Conservation (phyloP, 371 early-diverging fungal species). For the Smittium culicis region DNA sequence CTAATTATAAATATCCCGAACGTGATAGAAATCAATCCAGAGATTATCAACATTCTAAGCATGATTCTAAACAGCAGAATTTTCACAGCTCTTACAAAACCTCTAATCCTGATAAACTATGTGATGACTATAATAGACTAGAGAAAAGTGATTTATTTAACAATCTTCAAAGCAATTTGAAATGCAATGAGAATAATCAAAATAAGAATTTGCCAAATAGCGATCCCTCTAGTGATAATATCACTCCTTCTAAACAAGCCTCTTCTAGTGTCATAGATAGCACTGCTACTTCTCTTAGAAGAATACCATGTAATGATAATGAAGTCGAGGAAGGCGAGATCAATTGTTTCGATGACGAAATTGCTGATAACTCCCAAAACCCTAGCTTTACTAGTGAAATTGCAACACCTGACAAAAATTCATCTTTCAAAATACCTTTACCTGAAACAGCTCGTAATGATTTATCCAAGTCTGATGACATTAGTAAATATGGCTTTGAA, state of each 20-base stretch:
- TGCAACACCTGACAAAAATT: slow-evolving; percentile 74
- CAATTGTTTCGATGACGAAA: background rate
- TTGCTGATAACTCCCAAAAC: background rate
- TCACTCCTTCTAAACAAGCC: background rate
- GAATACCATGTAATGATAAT: background rate
- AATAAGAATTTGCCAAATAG: background rate
- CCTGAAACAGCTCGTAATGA: slow-evolving; percentile 78
- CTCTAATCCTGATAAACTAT: background rate
- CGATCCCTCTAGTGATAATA: background rate
- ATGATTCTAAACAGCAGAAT: background rate
- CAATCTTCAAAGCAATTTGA: too few relatives aligned
- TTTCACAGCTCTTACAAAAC: background rate
- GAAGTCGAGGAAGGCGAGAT: background rate
- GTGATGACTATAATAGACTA: too few relatives aligned
- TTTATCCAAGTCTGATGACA: slow-evolving; percentile 64
- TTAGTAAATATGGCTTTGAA: slow-evolving; percentile 58
- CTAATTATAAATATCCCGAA: background rate
- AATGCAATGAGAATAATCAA: background rate
- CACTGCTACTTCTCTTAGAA: background rate
- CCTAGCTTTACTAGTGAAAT: slow-evolving; percentile 29
- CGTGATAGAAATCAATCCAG: background rate
- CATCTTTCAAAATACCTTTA: slow-evolving; percentile 87
- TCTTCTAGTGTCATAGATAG: background rate
- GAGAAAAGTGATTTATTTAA: too few relatives aligned
- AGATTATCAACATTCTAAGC: background rate